Percentiles rank a stretch among this genome's conserved stretches.
phyloP scores from a whole-genome alignment of 148 eudicot species.

The Cornus florida region DNA sequence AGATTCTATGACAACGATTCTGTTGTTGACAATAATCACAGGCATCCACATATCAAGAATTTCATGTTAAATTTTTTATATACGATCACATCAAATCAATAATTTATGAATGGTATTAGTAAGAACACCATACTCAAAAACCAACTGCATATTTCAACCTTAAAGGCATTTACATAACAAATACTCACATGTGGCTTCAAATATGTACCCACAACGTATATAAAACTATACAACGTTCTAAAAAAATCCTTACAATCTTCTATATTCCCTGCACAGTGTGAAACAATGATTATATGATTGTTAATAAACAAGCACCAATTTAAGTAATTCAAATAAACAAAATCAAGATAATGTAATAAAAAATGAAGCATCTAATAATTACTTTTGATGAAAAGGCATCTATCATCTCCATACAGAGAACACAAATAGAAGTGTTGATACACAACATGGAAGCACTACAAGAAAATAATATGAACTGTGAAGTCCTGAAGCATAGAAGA shows the following conservation, averaged over 20 bases:
- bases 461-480: neutral
- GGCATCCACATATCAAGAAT: neutral
- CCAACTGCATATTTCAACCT: neutral
- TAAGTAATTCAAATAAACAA: neutral
- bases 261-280: slow-evolving; percentile 60
- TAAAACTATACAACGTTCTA: slow-evolving; percentile 59
- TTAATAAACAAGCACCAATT: too few species aligned
- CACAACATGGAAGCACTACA: neutral
- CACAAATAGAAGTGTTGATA: neutral
- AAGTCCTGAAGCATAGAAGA: neutral
- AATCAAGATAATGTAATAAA: neutral
- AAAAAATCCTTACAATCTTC: slow-evolving; percentile 73
- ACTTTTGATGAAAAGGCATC: too few species aligned
- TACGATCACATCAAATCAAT: neutral
- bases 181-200: slow-evolving; percentile 92
- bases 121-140: neutral
- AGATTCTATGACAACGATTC: neutral
- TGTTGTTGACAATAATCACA: neutral
- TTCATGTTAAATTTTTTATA: neutral
- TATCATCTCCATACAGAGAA: neutral
- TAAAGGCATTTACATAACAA: neutral
- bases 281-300: slow-evolving; percentile 9
- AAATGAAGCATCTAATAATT: neutral
- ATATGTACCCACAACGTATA: slow-evolving; percentile 77
- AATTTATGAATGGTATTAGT: neutral